These are phyloP conservation scores for Prasinococcaceae sp. DNA, from an alignment of 139 green algal species.

Conservation along the genomic window DNA sequence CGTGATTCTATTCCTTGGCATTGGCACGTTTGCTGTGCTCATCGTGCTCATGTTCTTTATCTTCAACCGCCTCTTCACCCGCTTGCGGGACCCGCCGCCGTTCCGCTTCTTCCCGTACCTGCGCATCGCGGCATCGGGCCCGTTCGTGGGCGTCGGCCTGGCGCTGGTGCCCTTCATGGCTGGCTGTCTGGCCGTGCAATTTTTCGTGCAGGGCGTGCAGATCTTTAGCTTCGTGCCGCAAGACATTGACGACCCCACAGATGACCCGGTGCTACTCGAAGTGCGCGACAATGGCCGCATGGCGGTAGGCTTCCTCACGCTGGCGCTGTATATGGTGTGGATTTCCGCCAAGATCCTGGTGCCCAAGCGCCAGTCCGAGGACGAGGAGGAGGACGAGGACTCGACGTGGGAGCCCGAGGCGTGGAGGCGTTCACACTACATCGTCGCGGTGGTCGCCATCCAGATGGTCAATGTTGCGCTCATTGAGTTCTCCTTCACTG, in stretches of 20 bases:
- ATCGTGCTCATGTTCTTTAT: slow-evolving; percentile 3
- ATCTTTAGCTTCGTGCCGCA: not conserved
- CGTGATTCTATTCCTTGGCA: slow-evolving; percentile 5
- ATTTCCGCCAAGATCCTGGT: slow-evolving; percentile 1
- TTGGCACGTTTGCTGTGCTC: not conserved
- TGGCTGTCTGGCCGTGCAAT: not conserved
- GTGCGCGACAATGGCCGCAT: slow-evolving; percentile 1
- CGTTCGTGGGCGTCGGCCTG: not conserved
- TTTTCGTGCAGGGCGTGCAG: not conserved
- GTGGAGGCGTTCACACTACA: slow-evolving; percentile 14
- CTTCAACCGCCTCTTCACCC: slow-evolving; percentile 10
- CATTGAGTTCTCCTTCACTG: slow-evolving; percentile 19
- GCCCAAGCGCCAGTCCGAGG: not conserved
- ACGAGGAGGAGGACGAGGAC: not conserved
- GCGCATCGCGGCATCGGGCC: not conserved
- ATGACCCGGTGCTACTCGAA: not conserved
- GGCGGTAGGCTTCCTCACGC: slow-evolving; percentile 1
- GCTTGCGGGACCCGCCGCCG: slow-evolving; percentile 4
- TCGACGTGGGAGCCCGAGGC: not conserved
- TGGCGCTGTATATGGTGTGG: slow-evolving; percentile 1
- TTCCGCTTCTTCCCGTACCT: slow-evolving; percentile 13
- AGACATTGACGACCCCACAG: slow-evolving; percentile 3
- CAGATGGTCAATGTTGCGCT: slow-evolving; percentile 3
- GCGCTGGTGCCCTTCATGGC: slow-evolving; percentile 8
- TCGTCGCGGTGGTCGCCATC: not conserved